A percentile compares a stretch with the other conserved stretches of the same genome.
phyloP scores from a whole-genome alignment of 768 basidiomycete genomes.

The Leccinellum luteum region DNA sequence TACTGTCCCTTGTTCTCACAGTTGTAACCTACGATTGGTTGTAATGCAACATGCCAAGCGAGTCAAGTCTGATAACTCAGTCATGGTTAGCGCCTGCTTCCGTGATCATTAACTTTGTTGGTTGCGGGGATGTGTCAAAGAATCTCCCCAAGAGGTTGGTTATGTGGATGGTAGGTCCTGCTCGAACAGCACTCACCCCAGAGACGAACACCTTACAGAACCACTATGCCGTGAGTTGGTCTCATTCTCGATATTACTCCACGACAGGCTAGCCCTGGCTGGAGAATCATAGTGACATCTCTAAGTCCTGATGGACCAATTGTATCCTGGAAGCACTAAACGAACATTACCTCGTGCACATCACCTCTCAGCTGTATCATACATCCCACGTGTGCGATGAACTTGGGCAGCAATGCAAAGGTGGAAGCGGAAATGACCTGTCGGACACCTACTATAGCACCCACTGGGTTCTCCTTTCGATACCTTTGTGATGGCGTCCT shows the following conservation, averaged over 20 bases:
- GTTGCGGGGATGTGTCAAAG: neutral
- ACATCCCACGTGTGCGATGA: neutral
- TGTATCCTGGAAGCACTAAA: neutral
- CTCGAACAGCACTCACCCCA: no score
- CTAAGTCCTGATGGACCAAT: neutral
- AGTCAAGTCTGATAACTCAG: neutral
- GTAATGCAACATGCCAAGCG: conserved; percentile 2
- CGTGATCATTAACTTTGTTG: neutral
- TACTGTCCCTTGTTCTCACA: conserved; percentile 1
- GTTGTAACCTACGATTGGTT: conserved; percentile 11
- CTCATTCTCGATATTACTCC: neutral
- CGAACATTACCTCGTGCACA: neutral
- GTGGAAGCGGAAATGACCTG: neutral
- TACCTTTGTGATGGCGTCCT: neutral
- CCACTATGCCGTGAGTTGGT: neutral
- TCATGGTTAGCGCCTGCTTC: conserved; percentile 3
- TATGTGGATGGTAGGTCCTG: neutral
- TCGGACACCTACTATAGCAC: neutral
- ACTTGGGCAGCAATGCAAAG: neutral
- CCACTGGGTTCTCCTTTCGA: neutral
- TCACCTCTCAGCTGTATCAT: neutral
- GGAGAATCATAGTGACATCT: neutral
- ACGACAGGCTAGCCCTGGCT: neutral
- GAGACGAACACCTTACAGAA: neutral
- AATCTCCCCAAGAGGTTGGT: neutral